Evolutionary conservation across 2,329 filamentous ascomycete genomes (phyloP).

Genomic region (Alternaria conjuncta): DNA sequence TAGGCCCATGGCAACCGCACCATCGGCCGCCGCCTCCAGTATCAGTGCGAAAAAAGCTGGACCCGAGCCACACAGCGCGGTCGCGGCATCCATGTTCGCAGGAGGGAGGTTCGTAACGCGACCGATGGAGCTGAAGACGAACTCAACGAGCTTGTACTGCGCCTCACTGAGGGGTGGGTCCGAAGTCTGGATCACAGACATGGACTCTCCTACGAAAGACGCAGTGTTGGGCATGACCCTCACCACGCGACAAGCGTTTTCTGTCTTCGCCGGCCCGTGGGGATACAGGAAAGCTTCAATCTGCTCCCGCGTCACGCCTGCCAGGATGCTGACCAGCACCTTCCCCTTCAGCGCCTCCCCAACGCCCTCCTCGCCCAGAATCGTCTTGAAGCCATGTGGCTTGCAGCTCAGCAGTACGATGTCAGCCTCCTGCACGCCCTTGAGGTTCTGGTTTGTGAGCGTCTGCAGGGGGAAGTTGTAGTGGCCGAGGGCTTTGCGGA

Average conservation of each 20-base stretch:
- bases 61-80: conserved; percentile 75
- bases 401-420: conserved; percentile 82
- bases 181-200: conserved; percentile 75
- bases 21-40: conserved; percentile 77
- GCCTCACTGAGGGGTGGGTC: conserved; percentile 63
- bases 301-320: conserved; percentile 74
- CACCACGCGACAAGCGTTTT: conserved; percentile 68
- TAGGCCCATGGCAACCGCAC: conserved; percentile 79
- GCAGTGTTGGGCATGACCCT: conserved; percentile 88
- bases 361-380: conserved; percentile 73
- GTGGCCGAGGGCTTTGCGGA: conserved; percentile 69
- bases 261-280: conserved; percentile 53
- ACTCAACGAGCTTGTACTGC: conserved; percentile 67
- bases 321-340: conserved; percentile 80
- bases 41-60: conserved; percentile 79
- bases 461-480: conserved; percentile 70
- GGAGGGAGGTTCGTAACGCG: conserved; percentile 72
- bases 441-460: conserved; percentile 74
- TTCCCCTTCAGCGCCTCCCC: conserved; percentile 77
- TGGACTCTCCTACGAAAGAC: conserved; percentile 76
- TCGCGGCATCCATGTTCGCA: conserved; percentile 73
- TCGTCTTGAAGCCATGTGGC: conserved; percentile 72
- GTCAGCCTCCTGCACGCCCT: conserved; percentile 70
- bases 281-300: conserved; percentile 69
- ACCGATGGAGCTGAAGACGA: conserved; percentile 79